Evolutionary conservation across 2,329 filamentous ascomycete species (phyloP), one percentile per base, ranked within the genome.

Genomic region (Didymella pomorum): DNA sequence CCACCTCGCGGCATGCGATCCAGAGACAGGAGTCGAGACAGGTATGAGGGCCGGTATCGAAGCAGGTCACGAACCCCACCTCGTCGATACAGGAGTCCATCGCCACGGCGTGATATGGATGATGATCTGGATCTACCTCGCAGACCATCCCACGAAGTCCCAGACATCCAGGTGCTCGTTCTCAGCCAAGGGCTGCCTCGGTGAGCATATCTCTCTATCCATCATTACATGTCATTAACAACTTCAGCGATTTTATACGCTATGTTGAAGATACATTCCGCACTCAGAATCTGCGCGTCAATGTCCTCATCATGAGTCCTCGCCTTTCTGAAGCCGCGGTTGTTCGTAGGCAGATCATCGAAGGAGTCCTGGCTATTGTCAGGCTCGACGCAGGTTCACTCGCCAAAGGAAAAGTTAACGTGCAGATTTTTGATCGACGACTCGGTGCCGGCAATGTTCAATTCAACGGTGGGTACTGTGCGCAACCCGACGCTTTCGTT

Each of bases 121-220:
- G 81, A 84, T 37, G 84, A 86, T 33, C 80, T 93, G 12, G 89
- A 90, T 28, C 85, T 96, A 8, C 91, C 92, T 42, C 86, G 88
- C 55, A 84, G 93, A 56, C 86, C 87, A 57, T 87, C 91, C 4
- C 81, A 84, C 56, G 87, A 95, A 63, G 88, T 97, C 21, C 93
- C 94, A 2, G 93, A 98, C 68, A 90, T 97, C 16, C 93, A 97
- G 74, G 87, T 98, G 28, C 86, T 97, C 26, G 85, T 96, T 5
- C 82, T 94, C 43, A 88, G 94, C 63, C 88, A 93, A 65, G 65
- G 63, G 25, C 84, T 96, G 7, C 72, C 73, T 58, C 64, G 71
- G 72, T 75, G 55, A 49, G 71, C 65, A 50, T 4, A 8, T 16
- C 16, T 10, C 23, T 21, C 21, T 21, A 43, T 10, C 6, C n/a